Base-by-base conservation (phyloP, 495 filamentous ascomycete species). In the Chaetomium tenue region DNA sequence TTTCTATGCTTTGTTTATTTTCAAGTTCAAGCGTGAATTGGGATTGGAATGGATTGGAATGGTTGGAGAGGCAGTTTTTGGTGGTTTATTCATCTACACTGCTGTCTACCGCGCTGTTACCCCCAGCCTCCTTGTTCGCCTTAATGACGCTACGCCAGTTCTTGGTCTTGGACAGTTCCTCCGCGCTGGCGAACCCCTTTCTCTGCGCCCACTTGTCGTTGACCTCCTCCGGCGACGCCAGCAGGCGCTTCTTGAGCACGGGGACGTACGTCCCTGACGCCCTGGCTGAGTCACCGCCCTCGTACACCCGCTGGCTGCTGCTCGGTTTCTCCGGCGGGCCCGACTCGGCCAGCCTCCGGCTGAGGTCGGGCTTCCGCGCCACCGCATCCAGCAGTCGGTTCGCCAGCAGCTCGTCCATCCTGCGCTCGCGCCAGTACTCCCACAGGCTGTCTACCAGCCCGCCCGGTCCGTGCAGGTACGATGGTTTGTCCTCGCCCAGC, bases 401-500 rank as follows among this genome's bases (percentile, higher is more conserved):
- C 0, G 89, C 85, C 52, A 97, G 76, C 37, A 95, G 77, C 80
- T 97, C 93, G 68, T 96, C 92, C 53, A 98, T 90, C 81, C 95
- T 96, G 51, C 83, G 80, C 70, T 86, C 82, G 66, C 91, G 84
- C 93, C 93, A 98, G 26, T 82, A 76, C 62, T 79, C 77, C 95
- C 95, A 98, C 60, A 94, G 54, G 23, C 85, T 78, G 57, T 90
- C 88, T 44, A 91, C 81, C 3, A 97, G 74, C 0, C 90, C 91
- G 3, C 78, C 76, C n/a, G 79, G 63, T 1, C 88, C 90, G 71
- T 84, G 86, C 64, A 80, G 70, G 63, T 74, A 74, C 26, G 75
- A 68, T 7, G 81, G 73, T 44, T 71, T 72, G 51, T 89, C 84
- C 56, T 89, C 88, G 56, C 82, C 82, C 18, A 87, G 78, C 73